These are phyloP conservation scores for Coelastrella sp. DNA, from an alignment of 139 green algal genomes.

Conservation along the genomic window DNA sequence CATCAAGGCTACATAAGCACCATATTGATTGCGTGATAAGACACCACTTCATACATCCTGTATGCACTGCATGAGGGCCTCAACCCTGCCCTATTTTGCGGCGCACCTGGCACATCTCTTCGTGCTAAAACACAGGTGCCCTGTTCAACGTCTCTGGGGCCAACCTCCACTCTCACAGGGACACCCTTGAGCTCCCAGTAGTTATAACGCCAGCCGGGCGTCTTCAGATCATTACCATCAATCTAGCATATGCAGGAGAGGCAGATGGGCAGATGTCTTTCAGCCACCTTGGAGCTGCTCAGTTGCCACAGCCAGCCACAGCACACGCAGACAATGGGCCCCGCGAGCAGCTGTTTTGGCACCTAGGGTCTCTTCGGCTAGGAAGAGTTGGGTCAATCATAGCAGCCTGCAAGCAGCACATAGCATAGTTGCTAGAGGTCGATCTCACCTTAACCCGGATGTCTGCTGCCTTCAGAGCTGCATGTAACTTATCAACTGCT, in stretches of 20 bases:
- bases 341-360: not conserved
- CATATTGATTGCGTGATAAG: no score
- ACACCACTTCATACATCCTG: no score
- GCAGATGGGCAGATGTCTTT: not conserved
- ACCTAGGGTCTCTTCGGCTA: not conserved
- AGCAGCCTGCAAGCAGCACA: not conserved
- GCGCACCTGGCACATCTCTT: constrained; percentile 76
- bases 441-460: constrained; percentile 79
- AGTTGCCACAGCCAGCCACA: not conserved
- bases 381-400: not conserved
- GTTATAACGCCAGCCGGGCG: constrained; percentile 98
- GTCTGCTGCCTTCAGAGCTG: constrained; percentile 70
- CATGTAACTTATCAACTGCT: constrained; percentile 68
- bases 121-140: constrained; percentile 83
- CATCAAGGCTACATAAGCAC: no score
- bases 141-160: constrained; percentile 89
- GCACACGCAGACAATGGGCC: not conserved
- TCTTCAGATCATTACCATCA: constrained; percentile 81
- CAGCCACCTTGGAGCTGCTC: not conserved
- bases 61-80: not conserved
- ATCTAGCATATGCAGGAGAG: constrained; percentile 54
- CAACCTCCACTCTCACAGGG: constrained; percentile 90
- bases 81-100: not conserved
- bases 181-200: constrained; percentile 96
- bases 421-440: not conserved